These are phyloP conservation scores for Cystobasidium onofrii DNA, from an alignment of 768 basidiomycete genomes.

Conservation along the genomic window DNA sequence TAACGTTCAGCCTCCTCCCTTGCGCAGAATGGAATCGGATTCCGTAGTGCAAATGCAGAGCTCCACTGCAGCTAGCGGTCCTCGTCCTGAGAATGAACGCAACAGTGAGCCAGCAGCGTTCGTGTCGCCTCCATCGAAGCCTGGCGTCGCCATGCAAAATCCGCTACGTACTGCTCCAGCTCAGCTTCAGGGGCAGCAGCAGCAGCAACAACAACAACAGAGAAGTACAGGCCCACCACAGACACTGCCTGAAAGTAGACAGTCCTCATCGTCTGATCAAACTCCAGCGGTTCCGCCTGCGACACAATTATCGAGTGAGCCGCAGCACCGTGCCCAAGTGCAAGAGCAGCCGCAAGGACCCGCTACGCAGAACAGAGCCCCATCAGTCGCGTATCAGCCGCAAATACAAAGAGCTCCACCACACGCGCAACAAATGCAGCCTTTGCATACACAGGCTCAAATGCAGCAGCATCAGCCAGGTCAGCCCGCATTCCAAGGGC, in stretches of 20 bases:
- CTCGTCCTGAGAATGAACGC: neutral
- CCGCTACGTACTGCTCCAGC: neutral
- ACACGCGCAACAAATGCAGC: slow-evolving; percentile 5
- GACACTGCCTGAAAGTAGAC: neutral
- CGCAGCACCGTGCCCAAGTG: neutral
- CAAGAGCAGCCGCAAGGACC: neutral
- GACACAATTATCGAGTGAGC: neutral
- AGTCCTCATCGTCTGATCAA: neutral
- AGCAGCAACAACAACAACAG: neutral
- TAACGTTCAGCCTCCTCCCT: neutral
- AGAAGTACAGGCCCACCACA: neutral
- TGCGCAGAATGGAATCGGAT: neutral
- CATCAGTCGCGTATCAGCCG: neutral
- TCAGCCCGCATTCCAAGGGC: neutral
- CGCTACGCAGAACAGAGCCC: neutral
- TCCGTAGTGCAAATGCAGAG: neutral
- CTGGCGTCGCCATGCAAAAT: neutral
- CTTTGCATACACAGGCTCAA: neutral
- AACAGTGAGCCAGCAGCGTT: neutral
- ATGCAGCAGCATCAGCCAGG: slow-evolving; percentile 7
- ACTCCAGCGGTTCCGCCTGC: neutral
- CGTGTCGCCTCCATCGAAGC: neutral
- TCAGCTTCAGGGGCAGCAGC: neutral
- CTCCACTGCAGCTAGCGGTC: neutral
- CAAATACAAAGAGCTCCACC: neutral